Conservation (phyloP, 768 basidiomycete genomes). For the Lactarius sanguifluus region DNA sequence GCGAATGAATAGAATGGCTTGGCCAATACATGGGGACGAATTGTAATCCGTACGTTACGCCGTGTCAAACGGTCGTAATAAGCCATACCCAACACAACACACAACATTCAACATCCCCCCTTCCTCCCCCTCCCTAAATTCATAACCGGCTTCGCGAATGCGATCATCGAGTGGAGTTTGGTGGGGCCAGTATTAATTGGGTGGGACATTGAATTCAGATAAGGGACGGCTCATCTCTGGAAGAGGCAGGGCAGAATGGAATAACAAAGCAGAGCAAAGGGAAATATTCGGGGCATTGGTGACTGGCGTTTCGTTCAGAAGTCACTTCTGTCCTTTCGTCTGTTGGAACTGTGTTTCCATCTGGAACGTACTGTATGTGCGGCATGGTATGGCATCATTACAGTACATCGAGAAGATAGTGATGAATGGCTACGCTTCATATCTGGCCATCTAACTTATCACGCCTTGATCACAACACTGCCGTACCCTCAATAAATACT, state of each 20-base stretch:
- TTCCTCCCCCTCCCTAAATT: background rate
- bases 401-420: background rate
- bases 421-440: background rate
- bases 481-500: too few species aligned
- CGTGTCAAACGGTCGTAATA: too few species aligned
- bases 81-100: too few species aligned
- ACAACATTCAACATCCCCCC: background rate
- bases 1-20: background rate
- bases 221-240: background rate
- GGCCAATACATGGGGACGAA: background rate
- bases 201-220: background rate
- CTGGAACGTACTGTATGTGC: background rate
- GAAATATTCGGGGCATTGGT: background rate
- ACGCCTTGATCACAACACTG: too few species aligned
- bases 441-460: too few species aligned
- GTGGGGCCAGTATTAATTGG: background rate
- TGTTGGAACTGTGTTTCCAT: background rate
- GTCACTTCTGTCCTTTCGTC: background rate
- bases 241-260: background rate
- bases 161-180: conserved; percentile 1
- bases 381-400: background rate
- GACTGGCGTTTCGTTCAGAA: background rate
- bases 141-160: background rate
- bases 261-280: background rate
- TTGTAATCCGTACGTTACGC: background rate